Base-by-base conservation (phyloP, 2,329 filamentous ascomycete genomes). In the Hypoxylon sp. region DNA sequence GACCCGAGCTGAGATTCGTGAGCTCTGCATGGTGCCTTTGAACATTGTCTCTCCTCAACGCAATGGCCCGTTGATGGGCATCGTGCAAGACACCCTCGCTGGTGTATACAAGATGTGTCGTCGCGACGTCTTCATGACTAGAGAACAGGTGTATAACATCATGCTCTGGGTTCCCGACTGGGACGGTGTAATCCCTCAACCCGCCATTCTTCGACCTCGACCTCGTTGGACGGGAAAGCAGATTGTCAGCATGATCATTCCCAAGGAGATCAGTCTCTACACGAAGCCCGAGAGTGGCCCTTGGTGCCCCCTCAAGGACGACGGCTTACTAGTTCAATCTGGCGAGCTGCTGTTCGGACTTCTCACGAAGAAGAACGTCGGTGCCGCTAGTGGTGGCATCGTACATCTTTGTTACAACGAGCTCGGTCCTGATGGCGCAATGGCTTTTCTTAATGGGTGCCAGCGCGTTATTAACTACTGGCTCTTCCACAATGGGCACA, bases 161-260 rank as follows among this genome's bases (percentile, higher is more conserved):
- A 89, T 99, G 81, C 83, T 99, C 65, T 99, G 94, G 94, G 92
- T 99, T 49, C 95, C 95, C 17, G 89, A 93, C 53, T 99, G 96
- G 96, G 92, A 99, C 76, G 96, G 96, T 41, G 84, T 96, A 46
- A 92, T 99, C 67, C 95, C 95, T 4, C 86, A 88, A 29, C 95
- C 95, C 11, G 92, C 94, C n/a, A 97, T 99, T 63, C 71, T 96
- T 64, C 97, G 97, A 77, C 95, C 95, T 8, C 83, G 88, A 50
- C 92, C 95, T 37, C 88, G 92, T 67, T 99, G 95, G 95, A 98
- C 94, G 48, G 95, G 95, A 68, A 99, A 99, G 78, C 95, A 99
- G 78, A 88, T 99, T 65, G 88, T 96, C 72, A 97, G 93, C 76
- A 86, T 98, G 86, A 87, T 95, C 55, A 89, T 99, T 64, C 94